These are phyloP conservation scores for Butyriboletus regius DNA, from an alignment of 1,284 basidiomycete species.

Conservation along the genomic window DNA sequence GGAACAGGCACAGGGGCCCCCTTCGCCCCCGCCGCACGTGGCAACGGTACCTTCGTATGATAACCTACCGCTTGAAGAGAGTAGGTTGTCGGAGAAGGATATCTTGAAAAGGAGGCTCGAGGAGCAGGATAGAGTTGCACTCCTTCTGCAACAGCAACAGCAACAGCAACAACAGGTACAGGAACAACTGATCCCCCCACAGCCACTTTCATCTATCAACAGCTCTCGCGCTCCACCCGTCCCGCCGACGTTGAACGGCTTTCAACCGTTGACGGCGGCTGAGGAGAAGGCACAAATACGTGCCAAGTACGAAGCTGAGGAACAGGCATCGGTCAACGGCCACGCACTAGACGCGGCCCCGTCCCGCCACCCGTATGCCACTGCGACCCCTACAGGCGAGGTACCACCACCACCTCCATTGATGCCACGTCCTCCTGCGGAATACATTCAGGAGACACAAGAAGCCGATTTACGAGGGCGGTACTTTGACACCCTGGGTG, in stretches of 20 bases:
- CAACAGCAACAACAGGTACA: neutral
- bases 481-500: slow-evolving; percentile 16
- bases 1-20: slow-evolving; percentile 7
- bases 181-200: slow-evolving; percentile 16
- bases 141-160: slow-evolving; percentile 11
- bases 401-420: slow-evolving; percentile 48
- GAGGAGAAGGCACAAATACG: slow-evolving; percentile 68
- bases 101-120: slow-evolving; percentile 41
- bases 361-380: slow-evolving; percentile 17
- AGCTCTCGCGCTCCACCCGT: slow-evolving; percentile 20
- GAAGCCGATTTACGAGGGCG: slow-evolving; percentile 55
- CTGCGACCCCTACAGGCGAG: slow-evolving; percentile 10
- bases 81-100: slow-evolving; percentile 49
- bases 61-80: slow-evolving; percentile 16
- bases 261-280: slow-evolving; percentile 52
- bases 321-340: slow-evolving; percentile 22
- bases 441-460: slow-evolving; percentile 71
- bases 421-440: slow-evolving; percentile 61
- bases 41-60: slow-evolving; percentile 17
- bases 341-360: slow-evolving; percentile 10
- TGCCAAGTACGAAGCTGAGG: slow-evolving; percentile 56
- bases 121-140: slow-evolving; percentile 40
- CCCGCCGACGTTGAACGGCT: slow-evolving; percentile 19
- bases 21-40: slow-evolving; percentile 20
- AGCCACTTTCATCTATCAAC: slow-evolving; percentile 25